Evolutionary conservation across 2,329 filamentous ascomycete species (phyloP).

Genomic region (Colletotrichum sp.): DNA sequence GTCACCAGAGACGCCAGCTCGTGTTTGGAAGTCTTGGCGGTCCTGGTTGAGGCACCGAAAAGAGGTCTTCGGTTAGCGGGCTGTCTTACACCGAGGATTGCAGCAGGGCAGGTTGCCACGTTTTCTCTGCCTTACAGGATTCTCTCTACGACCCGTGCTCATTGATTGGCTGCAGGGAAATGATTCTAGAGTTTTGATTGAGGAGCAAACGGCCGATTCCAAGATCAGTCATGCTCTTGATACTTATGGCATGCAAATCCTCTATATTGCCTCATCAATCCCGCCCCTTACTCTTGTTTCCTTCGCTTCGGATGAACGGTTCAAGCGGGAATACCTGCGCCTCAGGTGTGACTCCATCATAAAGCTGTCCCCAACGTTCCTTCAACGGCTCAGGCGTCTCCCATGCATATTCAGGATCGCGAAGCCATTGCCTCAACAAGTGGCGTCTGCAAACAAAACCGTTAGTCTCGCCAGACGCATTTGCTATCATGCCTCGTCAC

Average conservation of each 20-base stretch:
- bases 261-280: not conserved
- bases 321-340: conserved; percentile 62
- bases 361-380: conserved; percentile 58
- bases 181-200: not conserved
- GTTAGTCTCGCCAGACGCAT: not conserved
- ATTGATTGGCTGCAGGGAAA: not conserved
- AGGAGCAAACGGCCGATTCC: not conserved
- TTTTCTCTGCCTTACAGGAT: not conserved
- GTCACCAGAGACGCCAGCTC: not conserved
- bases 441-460: conserved; percentile 45
- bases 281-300: conserved; percentile 16
- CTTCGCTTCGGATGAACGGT: conserved; percentile 38
- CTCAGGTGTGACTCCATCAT: conserved; percentile 54
- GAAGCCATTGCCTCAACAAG: conserved; percentile 54
- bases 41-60: not conserved
- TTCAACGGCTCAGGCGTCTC: conserved; percentile 47
- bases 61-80: not conserved
- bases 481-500: conserved; percentile 13
- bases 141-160: not conserved
- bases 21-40: conserved; percentile 4
- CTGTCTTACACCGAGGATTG: not conserved
- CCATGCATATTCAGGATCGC: conserved; percentile 55
- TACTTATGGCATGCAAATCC: not conserved
- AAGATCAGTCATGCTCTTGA: not conserved
- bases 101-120: not conserved